Base-by-base conservation (phyloP, 306 rosid species). In the Bauhinia variegata region DNA sequence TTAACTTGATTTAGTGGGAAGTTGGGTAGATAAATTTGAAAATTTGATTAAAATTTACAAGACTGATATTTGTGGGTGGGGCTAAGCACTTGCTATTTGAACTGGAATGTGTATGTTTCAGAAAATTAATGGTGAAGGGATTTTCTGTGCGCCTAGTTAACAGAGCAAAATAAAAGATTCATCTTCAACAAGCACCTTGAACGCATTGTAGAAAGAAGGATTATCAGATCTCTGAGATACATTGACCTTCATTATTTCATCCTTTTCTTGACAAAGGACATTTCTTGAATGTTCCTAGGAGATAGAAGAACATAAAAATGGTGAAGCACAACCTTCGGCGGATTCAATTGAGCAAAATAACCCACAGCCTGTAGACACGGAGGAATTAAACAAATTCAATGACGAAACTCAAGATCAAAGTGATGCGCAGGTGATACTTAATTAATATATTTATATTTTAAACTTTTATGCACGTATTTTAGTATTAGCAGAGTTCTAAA, bases 371-470 rank as follows among this genome's bases (percentile, higher is more conserved):
- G 34, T 78, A 61, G 83, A 71, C 69, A 80, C 57, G 2, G 92
- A 84, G 54, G 83, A 75, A 61, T 39, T 63, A 49, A 82, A 69
- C 70, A 63, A 38, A 50, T 83, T 59, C 61, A 80, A 80, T 66
- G 86, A 63, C 23, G 92, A 75, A 82, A 87, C 54, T 59, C 71
- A 55, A 57, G 78, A 71, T 62, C 89, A 80, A 79, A 82, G 39
- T 30, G 83, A 65, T 58, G 63, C 47, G 12, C 89, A 70, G 91
- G 95, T 89, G 71, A 34, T 54, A 31, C 51, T 61, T 55, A 28
- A 38, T 38, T 71, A 58, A 39, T 62, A 42, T 66, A 28, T 57
- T 32, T 75, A 31, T 53, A 51, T 50, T 65, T 67, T 66, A 51
- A 63, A 39, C 55, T 71, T 60, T 66, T 49, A 58, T 17, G 48